Percentiles rank a stretch among this genome's conserved stretches.
Evolutionary conservation across 2,329 filamentous ascomycete genomes (phyloP).

Genomic region (Taxawa tesnikishii): DNA sequence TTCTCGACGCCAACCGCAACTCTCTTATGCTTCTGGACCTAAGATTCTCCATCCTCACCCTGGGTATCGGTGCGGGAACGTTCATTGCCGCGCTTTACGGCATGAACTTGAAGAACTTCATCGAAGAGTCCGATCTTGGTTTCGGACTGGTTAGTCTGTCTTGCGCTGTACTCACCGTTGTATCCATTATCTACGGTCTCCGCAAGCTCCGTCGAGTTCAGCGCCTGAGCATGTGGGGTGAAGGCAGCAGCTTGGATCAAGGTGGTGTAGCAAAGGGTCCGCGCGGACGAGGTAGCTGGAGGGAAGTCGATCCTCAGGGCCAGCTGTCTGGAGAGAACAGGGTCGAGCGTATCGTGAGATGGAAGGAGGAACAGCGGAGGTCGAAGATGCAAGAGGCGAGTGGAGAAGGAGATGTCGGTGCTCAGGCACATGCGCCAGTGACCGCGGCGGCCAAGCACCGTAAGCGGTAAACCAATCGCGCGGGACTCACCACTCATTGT

Average conservation of each 20-base stretch:
- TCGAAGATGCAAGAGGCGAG: slow-evolving; percentile 6
- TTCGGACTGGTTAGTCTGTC: slow-evolving; percentile 63
- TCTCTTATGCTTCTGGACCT: slow-evolving; percentile 94
- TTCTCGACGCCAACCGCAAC: slow-evolving; percentile 95
- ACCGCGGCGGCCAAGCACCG: too few relatives aligned
- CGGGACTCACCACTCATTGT: too few relatives aligned
- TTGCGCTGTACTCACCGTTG: slow-evolving; percentile 58
- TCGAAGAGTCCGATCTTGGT: slow-evolving; percentile 83
- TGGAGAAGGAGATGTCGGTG: not conserved
- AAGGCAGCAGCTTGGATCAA: slow-evolving; percentile 26
- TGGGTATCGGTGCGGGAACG: slow-evolving; percentile 88
- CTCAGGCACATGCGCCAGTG: too few relatives aligned
- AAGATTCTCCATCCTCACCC: slow-evolving; percentile 88
- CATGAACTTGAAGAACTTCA: slow-evolving; percentile 98
- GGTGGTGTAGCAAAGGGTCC: slow-evolving; percentile 9
- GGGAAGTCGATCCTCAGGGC: slow-evolving; percentile 12
- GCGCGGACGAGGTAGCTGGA: slow-evolving; percentile 17
- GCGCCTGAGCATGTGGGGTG: slow-evolving; percentile 75
- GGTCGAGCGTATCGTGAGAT: slow-evolving; percentile 14
- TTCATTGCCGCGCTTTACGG: slow-evolving; percentile 98
- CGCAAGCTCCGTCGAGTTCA: slow-evolving; percentile 75
- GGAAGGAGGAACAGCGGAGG: slow-evolving; percentile 12
- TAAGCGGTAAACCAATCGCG: too few relatives aligned
- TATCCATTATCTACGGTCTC: slow-evolving; percentile 77
- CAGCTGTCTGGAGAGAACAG: slow-evolving; percentile 7